Percentiles rank a stretch among this genome's conserved stretches.
These are phyloP conservation scores for Umbelopsis isabellina DNA, from an alignment of 192 early-diverging fungal genomes.

Conservation along the genomic window DNA sequence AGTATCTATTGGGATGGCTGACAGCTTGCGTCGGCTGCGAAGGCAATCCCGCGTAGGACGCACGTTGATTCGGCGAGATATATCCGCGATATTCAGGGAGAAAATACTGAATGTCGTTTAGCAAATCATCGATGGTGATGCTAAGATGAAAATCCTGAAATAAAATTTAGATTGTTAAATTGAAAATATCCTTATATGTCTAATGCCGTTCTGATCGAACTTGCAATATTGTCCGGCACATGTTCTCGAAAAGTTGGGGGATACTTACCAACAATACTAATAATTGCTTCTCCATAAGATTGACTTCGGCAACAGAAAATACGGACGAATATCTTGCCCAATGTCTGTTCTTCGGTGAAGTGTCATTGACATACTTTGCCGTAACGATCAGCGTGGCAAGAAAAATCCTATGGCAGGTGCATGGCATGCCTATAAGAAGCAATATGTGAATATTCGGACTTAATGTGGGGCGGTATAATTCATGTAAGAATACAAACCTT, in stretches of 20 bases:
- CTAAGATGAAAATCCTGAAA: conserved; percentile 18
- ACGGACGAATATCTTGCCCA: conserved; percentile 68
- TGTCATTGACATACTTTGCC: conserved; percentile 74
- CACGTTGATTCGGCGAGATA: not conserved
- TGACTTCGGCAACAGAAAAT: conserved; percentile 72
- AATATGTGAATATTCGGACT: not conserved
- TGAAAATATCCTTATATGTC: not conserved
- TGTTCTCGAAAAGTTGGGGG: not conserved
- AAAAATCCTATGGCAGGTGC: conserved; percentile 75
- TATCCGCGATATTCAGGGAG: not conserved
- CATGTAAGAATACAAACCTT: conserved; percentile 36
- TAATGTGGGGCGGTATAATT: not conserved
- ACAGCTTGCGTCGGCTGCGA: not conserved
- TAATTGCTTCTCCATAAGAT: conserved; percentile 79
- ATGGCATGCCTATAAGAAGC: conserved; percentile 54
- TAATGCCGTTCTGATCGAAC: not conserved
- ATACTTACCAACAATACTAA: conserved; percentile 58
- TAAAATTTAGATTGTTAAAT: not conserved
- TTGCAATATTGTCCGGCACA: not conserved
- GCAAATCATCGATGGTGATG: conserved; percentile 5
- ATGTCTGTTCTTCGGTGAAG: conserved; percentile 77
- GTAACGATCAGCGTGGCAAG: conserved; percentile 72
- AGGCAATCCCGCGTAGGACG: not conserved
- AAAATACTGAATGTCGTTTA: not conserved
- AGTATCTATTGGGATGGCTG: not conserved